Evolutionary conservation across 2,329 filamentous ascomycete genomes (phyloP), one percentile per base, ranked within the genome.

Genomic region (Claviceps paspali): DNA sequence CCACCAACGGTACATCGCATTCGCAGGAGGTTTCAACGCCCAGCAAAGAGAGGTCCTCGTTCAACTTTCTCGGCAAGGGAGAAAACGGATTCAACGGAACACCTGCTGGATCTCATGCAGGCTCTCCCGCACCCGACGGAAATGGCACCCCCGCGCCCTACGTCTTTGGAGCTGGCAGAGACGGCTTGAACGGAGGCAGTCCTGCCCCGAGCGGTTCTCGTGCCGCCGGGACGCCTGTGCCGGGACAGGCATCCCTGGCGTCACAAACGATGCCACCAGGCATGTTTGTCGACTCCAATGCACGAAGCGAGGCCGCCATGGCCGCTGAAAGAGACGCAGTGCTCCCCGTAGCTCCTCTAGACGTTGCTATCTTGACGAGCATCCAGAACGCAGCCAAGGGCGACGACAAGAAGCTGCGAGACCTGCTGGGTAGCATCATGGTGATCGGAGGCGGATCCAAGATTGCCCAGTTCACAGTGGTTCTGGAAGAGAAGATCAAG

Each of bases 321-420:
- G 80, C 79, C 7, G 67, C 69, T 18, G 78, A 83, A 51, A 77
- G 83, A 33, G 88, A 96, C 52, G 70, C 76, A 29, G 79, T 91
- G 24, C 70, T 95, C 3, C 87, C 91, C 0, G 61, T 86, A 10
- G 82, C 83, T 40, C 78, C 88, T 0, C 73, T 98, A 19, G 88
- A 96, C 55, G 73, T 79, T 43, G 88, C 91, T 5, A 93, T 98
- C 49, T 70, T 95, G 42, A 86, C 82, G 12, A 87, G 79, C 34
- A 93, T 96, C 51, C 73, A 82, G 33, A 82, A 94, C 56, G 91
- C 85, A 6, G 80, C 85, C 36, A 81, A 80, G 44, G 80, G 80
- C 39, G 88, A 96, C 53, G 86, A 96, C 46, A 88, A 91, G 63
- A 93, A 92, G 59, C 76, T 88, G 44, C 80, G 84, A 37, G 91